Percentiles rank a stretch among this genome's conserved stretches.
phyloP scores from a whole-genome alignment of 768 basidiomycete genomes.

The Suillus cothurnatus region DNA sequence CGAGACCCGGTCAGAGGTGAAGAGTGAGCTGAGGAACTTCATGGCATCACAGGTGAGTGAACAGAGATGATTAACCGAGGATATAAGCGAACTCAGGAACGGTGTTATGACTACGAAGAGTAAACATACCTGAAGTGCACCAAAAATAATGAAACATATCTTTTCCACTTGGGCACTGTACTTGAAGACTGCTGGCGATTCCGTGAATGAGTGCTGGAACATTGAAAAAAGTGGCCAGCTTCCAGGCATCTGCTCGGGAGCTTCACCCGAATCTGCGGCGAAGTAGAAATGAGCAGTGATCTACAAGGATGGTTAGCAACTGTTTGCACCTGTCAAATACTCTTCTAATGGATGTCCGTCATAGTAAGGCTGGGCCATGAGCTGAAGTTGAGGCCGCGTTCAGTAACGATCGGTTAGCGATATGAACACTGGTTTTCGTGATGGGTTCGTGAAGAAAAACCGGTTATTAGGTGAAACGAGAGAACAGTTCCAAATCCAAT shows the following conservation, averaged over 20 bases:
- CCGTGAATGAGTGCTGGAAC: constrained; percentile 20
- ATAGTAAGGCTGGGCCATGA: constrained; percentile 79
- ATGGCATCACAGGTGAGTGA: constrained; percentile 15
- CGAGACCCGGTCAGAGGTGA: constrained; percentile 37
- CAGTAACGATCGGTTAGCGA: constrained; percentile 9
- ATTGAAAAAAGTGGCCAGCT: constrained; percentile 39
- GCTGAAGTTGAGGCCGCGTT: constrained; percentile 8
- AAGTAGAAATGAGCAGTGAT: constrained; percentile 11
- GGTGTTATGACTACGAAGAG: constrained; percentile 16
- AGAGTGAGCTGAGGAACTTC: constrained; percentile 42
- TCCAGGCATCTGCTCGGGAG: constrained; percentile 59
- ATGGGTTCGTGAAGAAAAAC: constrained; percentile 20
- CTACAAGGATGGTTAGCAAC: constrained; percentile 10
- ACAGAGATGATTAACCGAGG: not conserved
- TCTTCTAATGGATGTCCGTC: constrained; percentile 76
- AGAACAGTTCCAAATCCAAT: constrained; percentile 12
- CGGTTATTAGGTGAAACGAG: constrained; percentile 30
- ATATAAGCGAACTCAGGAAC: constrained; percentile 16
- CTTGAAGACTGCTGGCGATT: constrained; percentile 11
- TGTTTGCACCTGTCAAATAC: constrained; percentile 63
- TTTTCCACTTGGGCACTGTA: constrained; percentile 30
- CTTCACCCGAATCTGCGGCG: constrained; percentile 60
- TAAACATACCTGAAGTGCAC: constrained; percentile 40
- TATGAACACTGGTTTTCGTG: constrained; percentile 23
- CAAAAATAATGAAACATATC: constrained; percentile 27